These are phyloP conservation scores for Anastatica hierochuntica DNA, from an alignment of 345 rosid species.

Conservation along the genomic window DNA sequence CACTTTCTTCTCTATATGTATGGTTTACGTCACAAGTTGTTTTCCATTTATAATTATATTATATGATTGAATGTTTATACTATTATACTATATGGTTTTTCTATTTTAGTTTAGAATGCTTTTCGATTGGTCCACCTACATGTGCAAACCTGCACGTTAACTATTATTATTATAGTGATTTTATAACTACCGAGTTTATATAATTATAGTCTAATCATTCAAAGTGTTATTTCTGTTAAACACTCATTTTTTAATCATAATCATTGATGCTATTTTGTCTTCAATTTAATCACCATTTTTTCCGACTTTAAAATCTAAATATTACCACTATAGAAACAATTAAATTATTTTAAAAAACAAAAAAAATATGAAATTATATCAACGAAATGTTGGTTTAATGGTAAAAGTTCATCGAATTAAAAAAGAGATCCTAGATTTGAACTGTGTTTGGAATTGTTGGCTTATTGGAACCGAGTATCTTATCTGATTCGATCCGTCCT, in stretches of 20 bases:
- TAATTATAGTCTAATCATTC: slow-evolving; percentile 15
- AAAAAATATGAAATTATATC: too few relatives aligned
- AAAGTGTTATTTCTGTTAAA: slow-evolving; percentile 9
- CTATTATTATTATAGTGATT: background rate
- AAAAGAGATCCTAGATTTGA: too few relatives aligned
- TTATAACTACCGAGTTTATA: slow-evolving; percentile 11
- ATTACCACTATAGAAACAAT: too few relatives aligned
- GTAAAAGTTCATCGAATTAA: too few relatives aligned
- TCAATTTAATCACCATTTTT: background rate
- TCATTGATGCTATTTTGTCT: background rate
- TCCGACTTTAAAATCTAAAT: background rate
- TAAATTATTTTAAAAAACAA: too few relatives aligned
- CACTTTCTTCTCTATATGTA: slow-evolving; percentile 5
- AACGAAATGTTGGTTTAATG: too few relatives aligned
- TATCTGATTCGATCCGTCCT: too few relatives aligned
- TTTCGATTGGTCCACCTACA: slow-evolving; percentile 27
- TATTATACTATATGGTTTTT: background rate
- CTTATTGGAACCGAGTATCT: too few relatives aligned
- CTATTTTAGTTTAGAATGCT: background rate
- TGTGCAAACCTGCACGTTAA: slow-evolving; percentile 18
- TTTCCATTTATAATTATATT: background rate
- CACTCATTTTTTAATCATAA: background rate
- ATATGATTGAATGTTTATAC: background rate
- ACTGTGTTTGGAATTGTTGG: too few relatives aligned
- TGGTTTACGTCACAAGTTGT: background rate